These are phyloP conservation scores for Lachnellula hyalina DNA, from an alignment of 2,329 filamentous ascomycete species.

Conservation along the genomic window DNA sequence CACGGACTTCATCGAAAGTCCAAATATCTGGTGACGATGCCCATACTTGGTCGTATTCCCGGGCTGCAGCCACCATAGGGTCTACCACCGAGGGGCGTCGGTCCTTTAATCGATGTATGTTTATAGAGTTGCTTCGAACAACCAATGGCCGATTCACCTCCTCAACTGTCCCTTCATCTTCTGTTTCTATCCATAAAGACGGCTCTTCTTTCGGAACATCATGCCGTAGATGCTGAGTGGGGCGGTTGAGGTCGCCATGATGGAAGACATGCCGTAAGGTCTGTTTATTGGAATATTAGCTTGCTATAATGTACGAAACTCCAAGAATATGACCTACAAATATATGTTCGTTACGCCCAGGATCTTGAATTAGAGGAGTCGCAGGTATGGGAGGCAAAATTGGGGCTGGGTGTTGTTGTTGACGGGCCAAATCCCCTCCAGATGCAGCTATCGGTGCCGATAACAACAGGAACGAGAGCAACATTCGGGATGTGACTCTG, in stretches of 20 bases:
- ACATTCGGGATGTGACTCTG: slow-evolving; percentile 56
- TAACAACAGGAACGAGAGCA: slow-evolving; percentile 63
- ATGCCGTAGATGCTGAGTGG: slow-evolving; percentile 67
- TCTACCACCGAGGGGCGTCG: slow-evolving; percentile 72
- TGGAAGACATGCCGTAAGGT: slow-evolving; percentile 86
- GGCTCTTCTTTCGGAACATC: slow-evolving; percentile 56
- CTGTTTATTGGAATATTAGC: slow-evolving; percentile 29
- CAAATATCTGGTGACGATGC: slow-evolving; percentile 70
- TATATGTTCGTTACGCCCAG: slow-evolving; percentile 45
- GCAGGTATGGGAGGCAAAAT: slow-evolving; percentile 28
- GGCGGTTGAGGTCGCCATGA: slow-evolving; percentile 77
- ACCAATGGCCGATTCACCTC: slow-evolving; percentile 48
- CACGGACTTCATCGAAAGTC: slow-evolving; percentile 69
- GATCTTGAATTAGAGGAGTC: slow-evolving; percentile 40
- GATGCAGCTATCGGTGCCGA: slow-evolving; percentile 40
- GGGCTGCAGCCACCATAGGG: slow-evolving; percentile 67
- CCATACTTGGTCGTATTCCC: slow-evolving; percentile 61
- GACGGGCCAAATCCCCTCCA: slow-evolving; percentile 24
- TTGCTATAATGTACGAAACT: neutral
- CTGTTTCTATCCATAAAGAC: slow-evolving; percentile 56
- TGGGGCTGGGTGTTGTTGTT: slow-evolving; percentile 33
- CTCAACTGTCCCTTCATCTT: slow-evolving; percentile 47
- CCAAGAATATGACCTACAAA: slow-evolving; percentile 40
- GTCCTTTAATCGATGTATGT: slow-evolving; percentile 78
- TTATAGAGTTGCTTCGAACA: slow-evolving; percentile 58